Base-by-base conservation (phyloP, 192 early-diverging fungal species). In the Linnemannia schmuckeri region DNA sequence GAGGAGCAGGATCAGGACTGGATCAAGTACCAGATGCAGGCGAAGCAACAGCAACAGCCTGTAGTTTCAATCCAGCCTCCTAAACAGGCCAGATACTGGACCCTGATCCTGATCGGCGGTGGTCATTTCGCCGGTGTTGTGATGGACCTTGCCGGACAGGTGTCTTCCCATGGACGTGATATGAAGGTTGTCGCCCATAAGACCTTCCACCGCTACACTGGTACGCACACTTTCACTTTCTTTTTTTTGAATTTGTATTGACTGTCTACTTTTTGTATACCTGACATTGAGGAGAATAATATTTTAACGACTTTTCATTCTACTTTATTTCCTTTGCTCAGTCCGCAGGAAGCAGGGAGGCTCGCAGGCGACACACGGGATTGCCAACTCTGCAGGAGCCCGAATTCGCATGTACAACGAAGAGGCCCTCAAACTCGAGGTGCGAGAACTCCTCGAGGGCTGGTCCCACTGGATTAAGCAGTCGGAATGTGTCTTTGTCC, bases 171-270 rank as follows among this genome's bases (percentile, higher is more conserved):
- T 46, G 75, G 87, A 18, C 69, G 79, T n/a, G 85, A 87, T 30
- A 78, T 92, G 55, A 84, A 90, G 61, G 82, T 94, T 37, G 55
- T 96, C 6, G 93, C 90, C 0, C 97, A 99, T 90, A 99, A 99
- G 89, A 96, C 97, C 35, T 94, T 98, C 77, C 97, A 98, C 84
- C 92, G 98, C 49, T 99, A 99, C 89, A 99, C 98, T 8, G 98
- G 92, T 92, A 88, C 76, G 73, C 38, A n/a, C 44, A 37, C 37
- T 37, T n/a, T 33, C 76, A 55, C 46, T 78, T 41, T 33, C n/a
- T 33, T 55, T 72, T 42, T 27, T 71, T 22, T 72, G n/a, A 30
- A 6, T 79, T 18, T n/a, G n/a, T 35, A 7, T 13, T 30, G 47
- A 22, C 20, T 55, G 1, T 75, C 57, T 27, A 40, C 27, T 52